phyloP scores from a whole-genome alignment of 805 yeast species.

The Spathaspora gorwiae region DNA sequence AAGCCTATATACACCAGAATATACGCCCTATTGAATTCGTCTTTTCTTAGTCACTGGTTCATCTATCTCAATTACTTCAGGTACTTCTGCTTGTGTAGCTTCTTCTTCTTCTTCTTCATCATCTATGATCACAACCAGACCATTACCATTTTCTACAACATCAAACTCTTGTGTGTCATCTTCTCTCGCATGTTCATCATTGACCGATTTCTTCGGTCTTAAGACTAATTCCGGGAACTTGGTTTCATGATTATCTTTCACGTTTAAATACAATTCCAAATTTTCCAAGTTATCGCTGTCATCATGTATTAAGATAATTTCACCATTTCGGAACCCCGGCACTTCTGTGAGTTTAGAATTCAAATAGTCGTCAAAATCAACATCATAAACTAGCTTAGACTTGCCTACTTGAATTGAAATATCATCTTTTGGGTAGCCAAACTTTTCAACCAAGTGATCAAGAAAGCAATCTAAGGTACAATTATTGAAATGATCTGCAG shows the following conservation, averaged over 20 bases:
- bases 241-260: constrained; percentile 7
- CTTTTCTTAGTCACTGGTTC: constrained; percentile 9
- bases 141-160: neutral
- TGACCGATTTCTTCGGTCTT: constrained; percentile 10
- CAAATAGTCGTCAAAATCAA: constrained; percentile 80
- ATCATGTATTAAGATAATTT: constrained; percentile 67
- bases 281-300: constrained; percentile 66
- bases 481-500: constrained; percentile 17
- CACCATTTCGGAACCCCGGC: constrained; percentile 57
- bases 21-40: neutral
- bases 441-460: constrained; percentile 41
- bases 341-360: constrained; percentile 41
- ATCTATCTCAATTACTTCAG: constrained; percentile 7
- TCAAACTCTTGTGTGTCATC: neutral
- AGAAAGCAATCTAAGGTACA: constrained; percentile 49
- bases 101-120: constrained; percentile 10
- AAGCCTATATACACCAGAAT: too few relatives aligned
- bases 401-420: constrained; percentile 58
- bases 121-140: constrained; percentile 5
- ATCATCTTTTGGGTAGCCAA: constrained; percentile 46
- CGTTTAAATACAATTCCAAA: constrained; percentile 54
- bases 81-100: neutral
- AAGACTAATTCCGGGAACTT: constrained; percentile 11
- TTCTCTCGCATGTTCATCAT: constrained; percentile 2
- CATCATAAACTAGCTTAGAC: constrained; percentile 68